phyloP scores from a whole-genome alignment of 352 stramenopile genomes.

The Phytophthora foliorum region DNA sequence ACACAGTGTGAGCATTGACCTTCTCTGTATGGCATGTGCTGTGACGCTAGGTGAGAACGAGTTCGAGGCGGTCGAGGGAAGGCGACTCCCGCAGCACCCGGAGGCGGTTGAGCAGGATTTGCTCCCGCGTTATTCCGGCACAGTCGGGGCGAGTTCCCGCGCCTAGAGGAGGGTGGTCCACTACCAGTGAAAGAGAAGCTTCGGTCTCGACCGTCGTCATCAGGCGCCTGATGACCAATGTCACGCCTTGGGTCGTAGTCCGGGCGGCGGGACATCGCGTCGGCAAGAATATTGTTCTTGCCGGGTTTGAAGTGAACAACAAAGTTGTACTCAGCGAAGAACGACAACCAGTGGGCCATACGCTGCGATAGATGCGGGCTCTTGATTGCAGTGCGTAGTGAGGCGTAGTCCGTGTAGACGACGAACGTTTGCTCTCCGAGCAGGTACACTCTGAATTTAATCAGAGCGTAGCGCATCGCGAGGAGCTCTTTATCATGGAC shows the following conservation, averaged over 20 bases:
- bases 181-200: background rate
- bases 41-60: background rate
- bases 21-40: slow-evolving; percentile 17
- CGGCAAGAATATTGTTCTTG: background rate
- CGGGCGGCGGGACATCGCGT: background rate
- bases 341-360: background rate
- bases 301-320: background rate
- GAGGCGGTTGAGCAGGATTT: background rate
- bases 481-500: slow-evolving; percentile 28
- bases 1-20: background rate
- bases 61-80: too few relatives aligned
- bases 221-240: background rate
- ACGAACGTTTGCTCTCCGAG: too few relatives aligned
- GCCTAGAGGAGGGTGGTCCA: background rate
- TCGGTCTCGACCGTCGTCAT: background rate
- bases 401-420: slow-evolving; percentile 30
- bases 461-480: slow-evolving; percentile 32
- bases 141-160: background rate
- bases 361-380: background rate
- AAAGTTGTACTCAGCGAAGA: too few relatives aligned
- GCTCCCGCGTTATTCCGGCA: background rate
- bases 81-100: background rate
- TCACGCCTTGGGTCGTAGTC: background rate
- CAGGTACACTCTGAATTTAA: too few relatives aligned
- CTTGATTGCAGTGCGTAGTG: slow-evolving; percentile 11